Conservation (phyloP, 2,329 filamentous ascomycete genomes). For the Pyricularia sp. region DNA sequence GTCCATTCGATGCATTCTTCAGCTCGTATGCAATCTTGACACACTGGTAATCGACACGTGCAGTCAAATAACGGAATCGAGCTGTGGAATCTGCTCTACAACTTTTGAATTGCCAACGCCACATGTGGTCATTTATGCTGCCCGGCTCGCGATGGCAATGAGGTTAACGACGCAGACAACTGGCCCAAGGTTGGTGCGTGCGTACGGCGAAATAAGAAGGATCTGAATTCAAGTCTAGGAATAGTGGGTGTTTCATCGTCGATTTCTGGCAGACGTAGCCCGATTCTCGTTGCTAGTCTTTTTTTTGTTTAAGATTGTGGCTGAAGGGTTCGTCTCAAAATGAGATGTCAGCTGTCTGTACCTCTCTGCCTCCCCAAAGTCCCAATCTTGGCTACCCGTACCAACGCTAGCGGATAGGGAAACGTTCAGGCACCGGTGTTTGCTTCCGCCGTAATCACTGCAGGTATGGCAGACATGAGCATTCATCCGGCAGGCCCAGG, state of each 20-base stretch:
- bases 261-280: neutral
- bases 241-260: neutral
- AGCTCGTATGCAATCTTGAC: too few relatives aligned
- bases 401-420: neutral
- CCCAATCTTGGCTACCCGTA: neutral
- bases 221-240: neutral
- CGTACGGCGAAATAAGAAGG: neutral
- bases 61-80: neutral
- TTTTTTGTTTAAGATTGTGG: neutral
- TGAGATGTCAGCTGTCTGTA: neutral
- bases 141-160: neutral
- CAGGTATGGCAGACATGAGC: too few relatives aligned
- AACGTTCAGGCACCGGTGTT: neutral
- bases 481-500: neutral
- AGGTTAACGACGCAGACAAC: neutral
- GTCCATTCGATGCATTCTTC: neutral
- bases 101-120: neutral
- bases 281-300: neutral
- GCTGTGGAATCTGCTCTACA: neutral
- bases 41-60: neutral
- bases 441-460: neutral
- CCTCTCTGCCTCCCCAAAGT: neutral
- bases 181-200: neutral
- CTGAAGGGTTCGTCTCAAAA: neutral
- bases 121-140: neutral